A percentile compares a stretch with the other conserved stretches of the same genome.
These are phyloP conservation scores for Mycena vitilis DNA, from an alignment of 768 basidiomycete genomes.

Conservation along the genomic window DNA sequence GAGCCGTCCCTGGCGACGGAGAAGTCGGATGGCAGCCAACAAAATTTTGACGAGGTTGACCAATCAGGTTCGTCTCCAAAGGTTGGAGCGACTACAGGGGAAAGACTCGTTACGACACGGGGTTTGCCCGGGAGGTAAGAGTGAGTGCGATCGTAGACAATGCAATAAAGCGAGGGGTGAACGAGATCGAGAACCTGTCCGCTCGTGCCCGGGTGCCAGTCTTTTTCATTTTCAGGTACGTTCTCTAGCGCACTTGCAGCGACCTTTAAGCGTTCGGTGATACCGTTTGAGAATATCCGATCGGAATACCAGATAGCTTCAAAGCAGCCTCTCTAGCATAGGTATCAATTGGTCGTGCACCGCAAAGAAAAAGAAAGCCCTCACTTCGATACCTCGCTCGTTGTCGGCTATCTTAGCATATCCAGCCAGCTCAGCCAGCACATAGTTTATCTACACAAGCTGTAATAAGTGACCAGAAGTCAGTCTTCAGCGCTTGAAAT, in stretches of 20 bases:
- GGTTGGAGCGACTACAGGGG: background rate
- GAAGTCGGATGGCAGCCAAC: constrained; percentile 30
- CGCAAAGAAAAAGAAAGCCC: background rate
- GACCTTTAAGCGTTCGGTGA: constrained; percentile 19
- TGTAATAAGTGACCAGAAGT: background rate
- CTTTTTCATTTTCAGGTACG: constrained; percentile 33
- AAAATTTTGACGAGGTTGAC: constrained; percentile 9
- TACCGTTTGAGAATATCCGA: constrained; percentile 29
- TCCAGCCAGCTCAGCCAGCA: constrained; percentile 31
- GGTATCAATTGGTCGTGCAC: too few relatives aligned
- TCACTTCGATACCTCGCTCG: constrained; percentile 27
- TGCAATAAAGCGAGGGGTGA: constrained; percentile 11
- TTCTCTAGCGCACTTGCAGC: constrained; percentile 36
- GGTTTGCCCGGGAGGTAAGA: constrained; percentile 8
- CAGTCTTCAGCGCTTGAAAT: too few relatives aligned
- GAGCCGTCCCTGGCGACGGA: constrained; percentile 16
- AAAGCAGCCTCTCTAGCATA: constrained; percentile 26
- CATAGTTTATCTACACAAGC: constrained; percentile 28
- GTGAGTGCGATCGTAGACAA: constrained; percentile 39
- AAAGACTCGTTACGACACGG: background rate
- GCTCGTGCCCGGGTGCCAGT: constrained; percentile 46
- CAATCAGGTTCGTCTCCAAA: background rate
- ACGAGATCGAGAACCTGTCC: constrained; percentile 13
- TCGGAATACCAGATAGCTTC: constrained; percentile 38
- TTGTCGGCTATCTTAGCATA: constrained; percentile 29